These are phyloP conservation scores for Sugiyamaella smithiae DNA, from an alignment of 805 yeast species.

Conservation along the genomic window DNA sequence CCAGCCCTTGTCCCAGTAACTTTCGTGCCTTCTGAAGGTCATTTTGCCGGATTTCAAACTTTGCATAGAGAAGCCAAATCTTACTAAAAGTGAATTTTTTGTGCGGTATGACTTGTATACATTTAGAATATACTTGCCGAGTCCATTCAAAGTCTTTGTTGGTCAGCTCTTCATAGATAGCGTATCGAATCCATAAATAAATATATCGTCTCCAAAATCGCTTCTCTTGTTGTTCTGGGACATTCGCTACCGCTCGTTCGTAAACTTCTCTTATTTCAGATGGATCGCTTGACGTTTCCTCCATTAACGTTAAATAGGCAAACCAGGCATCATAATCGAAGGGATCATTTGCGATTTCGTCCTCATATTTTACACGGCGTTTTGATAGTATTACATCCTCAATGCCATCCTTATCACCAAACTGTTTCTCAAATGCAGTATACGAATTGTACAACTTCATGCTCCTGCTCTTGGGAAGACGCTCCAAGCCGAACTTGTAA, in stretches of 20 bases:
- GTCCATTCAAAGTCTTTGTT: conserved; percentile 44
- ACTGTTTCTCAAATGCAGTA: conserved; percentile 61
- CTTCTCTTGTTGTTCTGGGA: conserved; percentile 38
- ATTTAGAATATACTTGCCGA: conserved; percentile 48
- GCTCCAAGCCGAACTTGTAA: conserved; percentile 49
- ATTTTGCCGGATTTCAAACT: conserved; percentile 68
- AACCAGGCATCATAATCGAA: conserved; percentile 81
- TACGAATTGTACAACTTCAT: conserved; percentile 43
- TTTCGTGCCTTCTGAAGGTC: conserved; percentile 55
- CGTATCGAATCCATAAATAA: conserved; percentile 65
- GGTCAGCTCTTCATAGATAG: conserved; percentile 58
- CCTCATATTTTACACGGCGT: conserved; percentile 55
- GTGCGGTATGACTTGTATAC: conserved; percentile 56
- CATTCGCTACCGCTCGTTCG: conserved; percentile 43
- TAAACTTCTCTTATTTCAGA: conserved; percentile 37
- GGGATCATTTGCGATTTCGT: conserved; percentile 45
- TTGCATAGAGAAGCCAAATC: conserved; percentile 67
- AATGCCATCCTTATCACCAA: conserved; percentile 55
- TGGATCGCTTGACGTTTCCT: conserved; percentile 35
- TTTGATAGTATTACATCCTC: conserved; percentile 52
- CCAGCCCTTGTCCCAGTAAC: conserved; percentile 69
- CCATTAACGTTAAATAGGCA: conserved; percentile 56
- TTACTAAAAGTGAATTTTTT: conserved; percentile 62
- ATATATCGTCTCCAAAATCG: conserved; percentile 66
- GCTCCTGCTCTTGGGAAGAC: conserved; percentile 40